Percentiles rank a stretch among this genome's conserved stretches.
Conservation (phyloP, 805 yeast genomes). For the Yamadazyma kitorensis region DNA sequence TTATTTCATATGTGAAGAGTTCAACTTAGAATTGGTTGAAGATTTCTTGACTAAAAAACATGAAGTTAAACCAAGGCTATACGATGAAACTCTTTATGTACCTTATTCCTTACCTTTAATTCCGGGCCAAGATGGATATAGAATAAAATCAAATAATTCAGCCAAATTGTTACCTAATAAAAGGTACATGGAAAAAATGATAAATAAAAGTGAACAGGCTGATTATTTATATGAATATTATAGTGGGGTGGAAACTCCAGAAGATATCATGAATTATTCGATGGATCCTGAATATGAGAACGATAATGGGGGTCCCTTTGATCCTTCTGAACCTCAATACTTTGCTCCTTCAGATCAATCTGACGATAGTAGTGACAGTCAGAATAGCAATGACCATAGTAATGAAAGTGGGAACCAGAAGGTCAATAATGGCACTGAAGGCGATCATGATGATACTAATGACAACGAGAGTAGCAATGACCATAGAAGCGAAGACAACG, state of each 20-base stretch:
- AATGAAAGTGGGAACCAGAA: constrained; percentile 4
- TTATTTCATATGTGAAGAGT: constrained; percentile 82
- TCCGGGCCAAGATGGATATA: constrained; percentile 77
- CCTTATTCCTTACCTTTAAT: constrained; percentile 84
- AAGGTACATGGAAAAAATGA: constrained; percentile 67
- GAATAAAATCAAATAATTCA: constrained; percentile 68
- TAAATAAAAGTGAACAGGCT: constrained; percentile 77
- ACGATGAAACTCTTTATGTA: constrained; percentile 91
- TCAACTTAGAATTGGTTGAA: constrained; percentile 60
- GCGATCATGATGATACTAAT: constrained; percentile 5
- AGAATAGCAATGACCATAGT: constrained; percentile 1
- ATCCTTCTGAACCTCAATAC: constrained; percentile 91
- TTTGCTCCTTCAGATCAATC: constrained; percentile 50
- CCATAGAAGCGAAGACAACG: no score
- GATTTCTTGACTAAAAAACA: constrained; percentile 67
- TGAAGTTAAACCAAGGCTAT: constrained; percentile 79
- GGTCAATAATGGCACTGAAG: neutral
- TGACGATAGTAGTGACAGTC: constrained; percentile 5
- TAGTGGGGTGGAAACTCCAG: constrained; percentile 71
- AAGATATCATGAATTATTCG: constrained; percentile 48
- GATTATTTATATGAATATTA: constrained; percentile 92
- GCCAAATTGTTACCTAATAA: constrained; percentile 42
- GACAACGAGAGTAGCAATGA: constrained; percentile 12
- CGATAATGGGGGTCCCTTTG: constrained; percentile 56
- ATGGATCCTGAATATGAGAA: constrained; percentile 45